Evolutionary conservation across 2,329 filamentous ascomycete genomes (phyloP), one percentile per base, ranked within the genome.

Genomic region (Pseudogymnoascus sp.): DNA sequence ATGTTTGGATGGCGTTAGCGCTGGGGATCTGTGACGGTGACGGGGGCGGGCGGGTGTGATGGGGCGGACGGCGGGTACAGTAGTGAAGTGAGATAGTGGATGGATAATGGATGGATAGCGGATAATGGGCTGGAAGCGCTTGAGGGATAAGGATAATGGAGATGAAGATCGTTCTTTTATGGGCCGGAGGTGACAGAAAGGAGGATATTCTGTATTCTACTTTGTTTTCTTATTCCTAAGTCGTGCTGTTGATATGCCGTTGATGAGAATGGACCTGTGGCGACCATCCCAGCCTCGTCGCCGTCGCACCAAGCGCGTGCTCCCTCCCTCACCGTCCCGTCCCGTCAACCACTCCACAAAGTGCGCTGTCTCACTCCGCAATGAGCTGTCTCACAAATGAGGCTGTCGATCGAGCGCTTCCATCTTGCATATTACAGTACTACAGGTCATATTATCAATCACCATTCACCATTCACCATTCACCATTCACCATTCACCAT

Each of bases 21-120:
- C 43, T 50, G 43, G 24, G 43, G 41, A 46, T 46, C 22, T 26
- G 41, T 46, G 41, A 26, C 22, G 12, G 41, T 41, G 38, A 41
- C 16, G 43, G 43, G 43, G 43, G 7, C 43, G 43, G 24, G 43
- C 43, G 43, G 43, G 43, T 50, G 19, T 46, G 43, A 50, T 26
- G 43, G 43, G 43, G 43, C 43, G 22, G 43, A 50, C 43, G 43
- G 43, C 43, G 43, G 43, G 43, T 50, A 50, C 43, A 50, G 43
- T 41, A 41, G 40, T 41, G 40, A 22, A 14, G 40, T 24, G 19
- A 43, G 40, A 43, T 43, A 43, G 40, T 24, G 40, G 16, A 43
- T 16, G 41, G 24, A 50, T 50, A 28, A 50, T 50, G 43, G 43
- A 28, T 50, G 43, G 43, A 50, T 50, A 50, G 43, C 43, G 43